Evolutionary conservation across 345 rosid genomes (phyloP).

Genomic region (Citrus australasica): DNA sequence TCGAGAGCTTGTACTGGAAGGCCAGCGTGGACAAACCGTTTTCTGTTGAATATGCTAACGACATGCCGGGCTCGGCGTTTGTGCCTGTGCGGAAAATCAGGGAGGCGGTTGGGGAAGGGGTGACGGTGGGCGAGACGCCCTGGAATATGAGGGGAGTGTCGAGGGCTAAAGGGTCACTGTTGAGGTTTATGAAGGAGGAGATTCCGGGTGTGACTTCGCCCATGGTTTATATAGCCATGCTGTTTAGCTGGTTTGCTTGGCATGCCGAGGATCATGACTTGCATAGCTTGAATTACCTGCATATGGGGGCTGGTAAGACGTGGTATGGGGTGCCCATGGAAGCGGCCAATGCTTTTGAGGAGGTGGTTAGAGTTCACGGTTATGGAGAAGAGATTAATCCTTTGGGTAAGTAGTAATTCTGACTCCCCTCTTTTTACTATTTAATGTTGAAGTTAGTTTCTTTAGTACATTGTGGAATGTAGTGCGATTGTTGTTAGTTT

Average conservation of each 20-base stretch:
- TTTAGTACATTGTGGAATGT: background rate
- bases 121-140: constrained; percentile 76
- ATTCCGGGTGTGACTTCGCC: constrained; percentile 99
- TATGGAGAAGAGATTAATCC: constrained; percentile 96
- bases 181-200: constrained; percentile 97
- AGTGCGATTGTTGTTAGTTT: background rate
- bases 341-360: constrained; percentile 92
- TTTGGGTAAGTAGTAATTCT: constrained; percentile 57
- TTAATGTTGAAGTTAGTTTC: background rate
- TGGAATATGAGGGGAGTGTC: constrained; percentile 99
- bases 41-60: constrained; percentile 93
- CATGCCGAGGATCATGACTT: constrained; percentile 98
- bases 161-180: constrained; percentile 83
- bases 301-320: constrained; percentile 92
- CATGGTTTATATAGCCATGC: constrained; percentile 93
- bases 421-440: constrained; percentile 25
- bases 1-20: constrained; percentile 95
- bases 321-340: constrained; percentile 99
- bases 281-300: constrained; percentile 97
- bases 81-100: constrained; percentile 43
- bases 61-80: constrained; percentile 98
- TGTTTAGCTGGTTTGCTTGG: constrained; percentile 99
- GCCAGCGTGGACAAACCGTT: constrained; percentile 91
- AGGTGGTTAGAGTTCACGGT: constrained; percentile 91
- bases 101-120: constrained; percentile 45